A percentile compares a stretch with the other conserved stretches of the same genome.
These are phyloP conservation scores for Gynochthodes officinalis DNA, from an alignment of 257 asterid species.

Conservation along the genomic window DNA sequence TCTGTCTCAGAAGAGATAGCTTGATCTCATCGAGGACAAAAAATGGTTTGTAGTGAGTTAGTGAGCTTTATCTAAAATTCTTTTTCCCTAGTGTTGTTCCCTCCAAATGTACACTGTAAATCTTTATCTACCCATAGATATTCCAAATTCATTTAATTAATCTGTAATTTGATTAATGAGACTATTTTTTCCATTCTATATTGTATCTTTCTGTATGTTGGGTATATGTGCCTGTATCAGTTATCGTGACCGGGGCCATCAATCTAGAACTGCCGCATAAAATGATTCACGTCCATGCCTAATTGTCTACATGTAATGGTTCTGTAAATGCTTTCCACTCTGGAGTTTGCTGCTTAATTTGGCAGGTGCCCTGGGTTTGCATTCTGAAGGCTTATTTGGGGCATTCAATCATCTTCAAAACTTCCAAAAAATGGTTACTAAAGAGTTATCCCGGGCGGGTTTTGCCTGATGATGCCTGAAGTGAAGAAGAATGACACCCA, in stretches of 20 bases:
- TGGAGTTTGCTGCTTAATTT: background rate
- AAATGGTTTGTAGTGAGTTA: slow-evolving; percentile 6
- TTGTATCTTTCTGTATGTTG: background rate
- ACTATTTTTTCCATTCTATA: background rate
- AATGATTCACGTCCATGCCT: background rate
- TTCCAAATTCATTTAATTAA: slow-evolving; percentile 1
- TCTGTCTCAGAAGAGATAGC: background rate
- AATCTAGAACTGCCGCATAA: background rate
- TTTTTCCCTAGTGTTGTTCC: background rate
- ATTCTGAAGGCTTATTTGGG: background rate
- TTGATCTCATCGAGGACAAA: background rate
- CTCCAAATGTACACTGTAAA: slow-evolving; percentile 4
- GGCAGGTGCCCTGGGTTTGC: background rate
- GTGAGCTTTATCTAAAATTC: slow-evolving; percentile 1
- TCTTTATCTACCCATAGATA: slow-evolving; percentile 5
- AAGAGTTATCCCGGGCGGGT: background rate
- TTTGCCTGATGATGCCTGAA: background rate
- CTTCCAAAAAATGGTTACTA: background rate
- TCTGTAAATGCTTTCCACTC: background rate
- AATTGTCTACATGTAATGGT: background rate
- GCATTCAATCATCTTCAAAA: background rate
- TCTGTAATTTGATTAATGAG: background rate
- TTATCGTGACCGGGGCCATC: background rate
- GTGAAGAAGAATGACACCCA: background rate
- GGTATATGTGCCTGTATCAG: too few relatives aligned